Base-by-base conservation (phyloP, 768 basidiomycete genomes). In the Mycena vitilis region DNA sequence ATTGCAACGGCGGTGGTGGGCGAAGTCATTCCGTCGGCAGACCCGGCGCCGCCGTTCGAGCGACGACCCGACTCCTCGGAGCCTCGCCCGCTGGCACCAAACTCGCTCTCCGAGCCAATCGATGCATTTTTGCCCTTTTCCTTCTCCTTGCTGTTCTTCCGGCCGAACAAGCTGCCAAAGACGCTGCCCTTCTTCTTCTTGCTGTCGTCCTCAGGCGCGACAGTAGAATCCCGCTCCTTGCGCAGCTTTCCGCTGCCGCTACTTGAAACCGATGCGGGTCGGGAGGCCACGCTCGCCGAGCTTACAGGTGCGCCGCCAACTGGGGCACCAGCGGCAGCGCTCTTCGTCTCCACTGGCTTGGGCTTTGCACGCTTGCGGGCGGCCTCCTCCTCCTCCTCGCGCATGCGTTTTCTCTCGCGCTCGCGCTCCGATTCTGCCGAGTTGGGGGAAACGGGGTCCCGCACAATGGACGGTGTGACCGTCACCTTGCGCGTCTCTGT, bases 401-500 rank as follows among this genome's bases (percentile, higher is more conserved):
- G 40, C 30, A 36, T 71, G n/a, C 54, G 36, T 37, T 69, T 63
- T 34, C 70, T 62, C 37, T 71, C 70, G 16, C 65, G 61, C 25
- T 65, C 63, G 15, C 37, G 48, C 30, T 68, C 53, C n/a, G 34
- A 15, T 4, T 69, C 68, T 15, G 30, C 38, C 11, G 53, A 23
- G 36, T 37, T 45, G 42, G 60, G 53, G 22, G 52, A 42, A 54
- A 65, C 48, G 18, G 75, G 74, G 20, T 88, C 88, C 18, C 91
- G 89, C 13, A 89, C 92, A 23, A 96, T 88, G 2, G 86, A 82
- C 1, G 95, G 95, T 0, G 95, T 96, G 65, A 87, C 89, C 12
- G 89, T 91, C 62, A 95, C 82, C 71, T 93, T 90, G 62, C 87
- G 86, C 8, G 95, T 95, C 75, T 94, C 95, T 2, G 82, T 87